Base-by-base conservation (phyloP, 352 stramenopile species). In the Poterioochromonas sp. region DNA sequence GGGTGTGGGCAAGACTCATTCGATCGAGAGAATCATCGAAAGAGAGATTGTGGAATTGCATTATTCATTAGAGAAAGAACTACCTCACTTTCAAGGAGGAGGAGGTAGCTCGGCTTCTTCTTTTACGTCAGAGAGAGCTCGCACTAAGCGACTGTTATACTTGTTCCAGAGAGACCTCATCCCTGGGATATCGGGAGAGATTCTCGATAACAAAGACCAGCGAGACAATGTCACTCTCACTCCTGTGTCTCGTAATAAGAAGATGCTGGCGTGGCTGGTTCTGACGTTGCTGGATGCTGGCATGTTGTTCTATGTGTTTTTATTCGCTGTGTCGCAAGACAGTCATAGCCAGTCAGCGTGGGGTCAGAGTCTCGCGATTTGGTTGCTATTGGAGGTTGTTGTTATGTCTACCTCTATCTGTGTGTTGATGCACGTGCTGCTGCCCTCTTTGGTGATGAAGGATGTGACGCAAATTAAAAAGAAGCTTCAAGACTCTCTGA, bases 91-190 rank as follows among this genome's bases (percentile, higher is more conserved):
- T n/a, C n/a, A n/a, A n/a, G 44, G 44, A 20, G 20, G 8, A 8
- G 44, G 8, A 53, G 44, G 44, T 53, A 20, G 8, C 8, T 20
- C 8, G 8, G 44, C 44, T 20, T 53, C 20, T 8, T 8, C 8
- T 8, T 20, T 53, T 8, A 53, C 44, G 44, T 8, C 44, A 20
- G n/a, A n/a, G n/a, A 8, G 44, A 20, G 44, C 11, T 15, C 11
- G 29, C 8, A 64, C 2, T 35, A 15, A 64, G 64, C 22, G 64
- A 3, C 29, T 73, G 34, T 5, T 73, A 12, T 73, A 54, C 29
- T 29, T 73, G 26, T 73, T 73, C 64, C 22, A 47, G 22, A 15
- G 34, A 29, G 64, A 73, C 29, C 64, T 73, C 3, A 47, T 73
- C 11, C 22, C 22, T 29, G 34, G 64, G 3, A 44, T 44, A 12